Evolutionary conservation across 2,329 filamentous ascomycete genomes (phyloP).

Genomic region (Cordyceps javanica): DNA sequence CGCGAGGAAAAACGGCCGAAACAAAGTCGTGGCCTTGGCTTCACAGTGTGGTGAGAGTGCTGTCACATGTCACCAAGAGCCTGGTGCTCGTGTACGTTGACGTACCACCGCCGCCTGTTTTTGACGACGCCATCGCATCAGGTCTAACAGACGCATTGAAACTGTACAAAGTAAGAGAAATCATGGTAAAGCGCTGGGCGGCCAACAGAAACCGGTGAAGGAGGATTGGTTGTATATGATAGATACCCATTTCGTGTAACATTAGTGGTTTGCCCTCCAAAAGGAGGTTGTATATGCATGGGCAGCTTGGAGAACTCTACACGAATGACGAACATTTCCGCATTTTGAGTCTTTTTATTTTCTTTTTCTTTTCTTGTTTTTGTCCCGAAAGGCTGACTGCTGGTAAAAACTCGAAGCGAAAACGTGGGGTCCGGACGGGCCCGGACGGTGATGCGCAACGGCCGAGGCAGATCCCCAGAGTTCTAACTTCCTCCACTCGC

Average conservation of each 20-base stretch:
- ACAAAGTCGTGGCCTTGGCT: conserved; percentile 70
- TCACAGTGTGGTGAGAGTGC: conserved; percentile 82
- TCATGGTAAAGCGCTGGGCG: conserved; percentile 77
- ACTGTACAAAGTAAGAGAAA: conserved; percentile 71
- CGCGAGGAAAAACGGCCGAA: conserved; percentile 43
- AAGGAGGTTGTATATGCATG: background rate
- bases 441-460: background rate
- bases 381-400: background rate
- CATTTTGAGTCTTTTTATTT: background rate
- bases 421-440: background rate
- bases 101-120: conserved; percentile 61
- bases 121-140: conserved; percentile 35
- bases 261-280: background rate
- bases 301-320: background rate
- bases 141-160: conserved; percentile 60
- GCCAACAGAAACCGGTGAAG: conserved; percentile 62
- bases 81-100: conserved; percentile 88
- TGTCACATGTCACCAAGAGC: conserved; percentile 85
- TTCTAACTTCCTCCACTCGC: conserved; percentile 6
- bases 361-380: background rate
- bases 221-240: conserved; percentile 9
- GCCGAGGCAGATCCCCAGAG: conserved; percentile 9
- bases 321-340: background rate
- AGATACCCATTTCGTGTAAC: conserved; percentile 11
- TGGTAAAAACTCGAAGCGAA: background rate